A percentile compares a stretch with the other conserved stretches of the same genome.
These are phyloP conservation scores for Leishmania amazonensis DNA, from an alignment of 208 protist genomes.

Conservation along the genomic window DNA sequence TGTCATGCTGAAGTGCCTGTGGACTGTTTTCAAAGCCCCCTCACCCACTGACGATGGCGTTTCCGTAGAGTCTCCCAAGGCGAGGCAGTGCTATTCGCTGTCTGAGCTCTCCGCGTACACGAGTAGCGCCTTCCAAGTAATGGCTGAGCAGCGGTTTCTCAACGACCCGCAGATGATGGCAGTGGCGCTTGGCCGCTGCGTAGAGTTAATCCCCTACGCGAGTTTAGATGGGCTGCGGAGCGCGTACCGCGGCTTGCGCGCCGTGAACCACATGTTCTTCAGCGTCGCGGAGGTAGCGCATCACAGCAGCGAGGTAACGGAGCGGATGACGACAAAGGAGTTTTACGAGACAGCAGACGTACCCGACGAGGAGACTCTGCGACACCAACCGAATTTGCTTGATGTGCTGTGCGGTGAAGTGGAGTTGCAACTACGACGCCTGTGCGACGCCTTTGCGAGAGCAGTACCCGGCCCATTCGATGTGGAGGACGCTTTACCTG, in stretches of 20 bases:
- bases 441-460: not conserved
- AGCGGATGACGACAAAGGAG: slow-evolving; percentile 29
- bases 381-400: slow-evolving; percentile 78
- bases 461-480: too few relatives aligned
- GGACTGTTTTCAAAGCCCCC: slow-evolving; percentile 66
- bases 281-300: slow-evolving; percentile 70
- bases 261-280: slow-evolving; percentile 59
- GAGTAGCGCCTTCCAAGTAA: slow-evolving; percentile 48
- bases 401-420: slow-evolving; percentile 74
- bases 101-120: slow-evolving; percentile 48
- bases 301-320: slow-evolving; percentile 37
- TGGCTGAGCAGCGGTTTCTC: slow-evolving; percentile 51
- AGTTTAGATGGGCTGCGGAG: slow-evolving; percentile 43
- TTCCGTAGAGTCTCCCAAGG: not conserved
- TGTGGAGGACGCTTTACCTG: not conserved
- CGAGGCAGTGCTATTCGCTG: not conserved
- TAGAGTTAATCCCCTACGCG: slow-evolving; percentile 57
- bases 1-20: slow-evolving; percentile 59
- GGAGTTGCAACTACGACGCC: slow-evolving; percentile 43
- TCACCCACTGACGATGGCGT: not conserved
- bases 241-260: slow-evolving; percentile 54
- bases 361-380: slow-evolving; percentile 28
- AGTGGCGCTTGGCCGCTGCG: slow-evolving; percentile 67
- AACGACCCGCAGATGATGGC: slow-evolving; percentile 72
- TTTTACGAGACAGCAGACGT: slow-evolving; percentile 12